Evolutionary conservation across 768 basidiomycete genomes (phyloP).

Genomic region (Podaxis sp.): DNA sequence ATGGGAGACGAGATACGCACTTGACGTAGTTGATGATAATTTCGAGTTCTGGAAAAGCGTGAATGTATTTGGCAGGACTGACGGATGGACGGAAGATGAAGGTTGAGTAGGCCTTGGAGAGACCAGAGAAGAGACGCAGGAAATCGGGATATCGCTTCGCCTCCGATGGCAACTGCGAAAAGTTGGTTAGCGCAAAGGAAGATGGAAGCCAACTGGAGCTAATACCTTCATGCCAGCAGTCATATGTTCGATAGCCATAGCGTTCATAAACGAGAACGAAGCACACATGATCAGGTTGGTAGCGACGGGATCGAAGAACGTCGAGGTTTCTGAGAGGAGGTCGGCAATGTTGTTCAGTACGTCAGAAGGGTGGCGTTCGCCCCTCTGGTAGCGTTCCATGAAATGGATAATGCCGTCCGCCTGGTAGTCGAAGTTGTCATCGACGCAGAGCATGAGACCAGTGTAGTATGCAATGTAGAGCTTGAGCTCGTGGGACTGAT

Average conservation of each 20-base stretch:
- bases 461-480: constrained; percentile 18
- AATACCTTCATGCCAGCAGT: constrained; percentile 10
- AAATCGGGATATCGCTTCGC: constrained; percentile 15
- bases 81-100: constrained; percentile 16
- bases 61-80: constrained; percentile 15
- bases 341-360: constrained; percentile 14
- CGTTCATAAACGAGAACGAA: constrained; percentile 17
- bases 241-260: constrained; percentile 13
- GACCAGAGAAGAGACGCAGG: constrained; percentile 16
- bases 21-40: constrained; percentile 16
- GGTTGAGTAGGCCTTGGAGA: constrained; percentile 15
- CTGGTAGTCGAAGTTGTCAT: constrained; percentile 14
- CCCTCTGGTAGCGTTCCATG: constrained; percentile 14
- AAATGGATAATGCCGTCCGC: constrained; percentile 12
- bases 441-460: constrained; percentile 13
- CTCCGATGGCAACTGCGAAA: constrained; percentile 9
- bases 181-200: background rate
- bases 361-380: constrained; percentile 12
- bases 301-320: constrained; percentile 13
- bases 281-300: constrained; percentile 13
- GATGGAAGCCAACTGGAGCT: background rate
- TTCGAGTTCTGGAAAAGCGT: constrained; percentile 14
- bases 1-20: background rate
- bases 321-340: constrained; percentile 9
- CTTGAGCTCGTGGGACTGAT: constrained; percentile 12